Evolutionary conservation across 805 yeast genomes (phyloP), one percentile per base, ranked within the genome.

Genomic region (Starmerella khaoyaiensis): DNA sequence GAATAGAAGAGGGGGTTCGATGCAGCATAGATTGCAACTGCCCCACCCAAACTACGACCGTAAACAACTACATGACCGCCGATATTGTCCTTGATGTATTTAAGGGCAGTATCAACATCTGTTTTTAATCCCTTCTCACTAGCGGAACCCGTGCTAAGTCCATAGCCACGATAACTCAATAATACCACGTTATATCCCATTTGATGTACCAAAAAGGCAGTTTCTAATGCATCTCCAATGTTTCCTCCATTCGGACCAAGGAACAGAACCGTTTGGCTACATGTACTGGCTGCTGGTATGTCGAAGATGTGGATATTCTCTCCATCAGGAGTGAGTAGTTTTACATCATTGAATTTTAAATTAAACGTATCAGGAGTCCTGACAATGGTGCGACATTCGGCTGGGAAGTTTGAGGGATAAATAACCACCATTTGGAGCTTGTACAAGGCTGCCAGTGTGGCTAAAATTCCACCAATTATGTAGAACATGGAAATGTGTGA

Each of bases 181-280:
- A 81, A 72, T 33, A 87, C 69, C 2, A 84, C 94, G 56, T 86
- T 83, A 58, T 75, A 72, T 11, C 73, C 71, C 57, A 77, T 67
- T 33, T 64, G 59, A 57, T 72, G 80, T 44, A 86, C 74, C 8
- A 77, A 56, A 33, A 75, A 65, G 3, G 80, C 93, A 7, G 83
- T 71, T 1, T 95, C 94, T 33, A 87, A 61, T 21, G 79, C 76
- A 53, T 82, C 83, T 14, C 97, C 97, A 46, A 87, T 87, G 56
- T 90, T 87, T 4, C 97, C 97, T 2, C 96, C 96, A 58, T 87
- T 87, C 4, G 97, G 97, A 33, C 84, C 75, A 35, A 86, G 64
- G 16, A 90, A 68, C 19, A 90, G 51, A 9, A 87, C 68, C 0
- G 96, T 81, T 46, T 77, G 79, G 22, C 67, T 57, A 3, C 41